Evolutionary conservation across 2,329 filamentous ascomycete species (phyloP).

Genomic region (Fusarium brevicatenulatum): DNA sequence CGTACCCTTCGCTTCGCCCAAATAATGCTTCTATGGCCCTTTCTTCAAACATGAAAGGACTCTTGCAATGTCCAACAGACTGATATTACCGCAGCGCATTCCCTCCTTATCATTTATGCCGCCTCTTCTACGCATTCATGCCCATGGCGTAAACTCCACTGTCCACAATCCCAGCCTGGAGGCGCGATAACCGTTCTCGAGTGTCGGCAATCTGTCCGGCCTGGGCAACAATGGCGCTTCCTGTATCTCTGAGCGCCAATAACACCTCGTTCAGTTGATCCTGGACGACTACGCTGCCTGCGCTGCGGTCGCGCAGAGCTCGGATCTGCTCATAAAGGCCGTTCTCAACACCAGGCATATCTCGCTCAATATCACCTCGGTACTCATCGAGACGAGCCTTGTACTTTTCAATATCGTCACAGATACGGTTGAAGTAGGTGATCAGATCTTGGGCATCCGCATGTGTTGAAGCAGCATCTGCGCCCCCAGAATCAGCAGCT

Average conservation of each 20-base stretch:
- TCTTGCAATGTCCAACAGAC: constrained; percentile 23
- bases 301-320: constrained; percentile 49
- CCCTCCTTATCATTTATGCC: background rate
- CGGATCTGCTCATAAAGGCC: constrained; percentile 58
- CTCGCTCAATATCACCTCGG: constrained; percentile 58
- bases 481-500: constrained; percentile 42
- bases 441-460: constrained; percentile 56
- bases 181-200: constrained; percentile 53
- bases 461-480: constrained; percentile 50
- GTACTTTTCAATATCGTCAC: constrained; percentile 56
- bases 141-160: constrained; percentile 50
- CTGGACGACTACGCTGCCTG: constrained; percentile 46
- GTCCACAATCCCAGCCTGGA: constrained; percentile 55
- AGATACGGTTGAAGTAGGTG: constrained; percentile 57
- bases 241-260: constrained; percentile 52
- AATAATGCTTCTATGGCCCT: constrained; percentile 2
- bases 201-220: constrained; percentile 57
- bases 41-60: constrained; percentile 4
- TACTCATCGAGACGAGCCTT: constrained; percentile 57
- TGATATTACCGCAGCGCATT: constrained; percentile 17
- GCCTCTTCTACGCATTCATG: constrained; percentile 42
- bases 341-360: constrained; percentile 60
- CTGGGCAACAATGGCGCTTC: constrained; percentile 54
- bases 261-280: constrained; percentile 54
- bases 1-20: background rate